Percentiles rank a stretch among this genome's conserved stretches.
Evolutionary conservation across 1,139 yeast species (phyloP).

Genomic region (Komagataea norvegica): DNA sequence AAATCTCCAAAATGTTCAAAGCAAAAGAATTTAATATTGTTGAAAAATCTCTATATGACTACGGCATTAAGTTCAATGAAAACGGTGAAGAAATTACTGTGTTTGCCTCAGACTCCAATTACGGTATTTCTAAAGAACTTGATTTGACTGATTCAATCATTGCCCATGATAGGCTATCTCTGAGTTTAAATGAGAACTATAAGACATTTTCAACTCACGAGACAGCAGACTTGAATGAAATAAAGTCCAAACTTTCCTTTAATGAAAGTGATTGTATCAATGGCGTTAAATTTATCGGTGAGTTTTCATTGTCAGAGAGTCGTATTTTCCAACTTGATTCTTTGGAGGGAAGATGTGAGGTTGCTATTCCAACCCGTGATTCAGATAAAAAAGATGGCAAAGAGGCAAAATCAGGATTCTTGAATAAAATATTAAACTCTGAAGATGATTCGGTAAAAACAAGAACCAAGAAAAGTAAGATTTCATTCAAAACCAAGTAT

Average conservation of each 20-base stretch:
- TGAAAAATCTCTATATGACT: conserved; percentile 50
- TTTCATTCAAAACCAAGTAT: conserved; percentile 33
- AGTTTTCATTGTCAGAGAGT: conserved; percentile 44
- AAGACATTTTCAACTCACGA: conserved; percentile 37
- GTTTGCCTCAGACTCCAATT: conserved; percentile 42
- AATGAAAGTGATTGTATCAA: conserved; percentile 42
- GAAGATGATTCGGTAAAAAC: conserved; percentile 7
- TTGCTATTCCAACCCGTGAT: background rate
- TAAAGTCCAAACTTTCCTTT: conserved; percentile 32
- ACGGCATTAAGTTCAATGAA: conserved; percentile 35
- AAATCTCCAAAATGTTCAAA: conserved; percentile 53
- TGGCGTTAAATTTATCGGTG: conserved; percentile 40
- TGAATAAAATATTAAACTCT: conserved; percentile 12
- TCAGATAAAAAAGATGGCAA: conserved; percentile 3
- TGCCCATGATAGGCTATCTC: conserved; percentile 9
- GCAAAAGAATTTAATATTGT: conserved; percentile 56
- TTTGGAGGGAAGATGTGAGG: conserved; percentile 39
- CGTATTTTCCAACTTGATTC: conserved; percentile 44
- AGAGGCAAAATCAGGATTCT: conserved; percentile 12
- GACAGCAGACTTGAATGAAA: conserved; percentile 14
- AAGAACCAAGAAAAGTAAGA: conserved; percentile 8
- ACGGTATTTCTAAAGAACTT: conserved; percentile 30
- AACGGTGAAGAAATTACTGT: conserved; percentile 29
- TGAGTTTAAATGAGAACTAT: conserved; percentile 55
- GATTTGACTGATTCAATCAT: conserved; percentile 8